A percentile compares a stretch with the other conserved stretches of the same genome.
Conservation (phyloP, 202 grass and related monocot species). For the Hordeum pubiflorum region DNA sequence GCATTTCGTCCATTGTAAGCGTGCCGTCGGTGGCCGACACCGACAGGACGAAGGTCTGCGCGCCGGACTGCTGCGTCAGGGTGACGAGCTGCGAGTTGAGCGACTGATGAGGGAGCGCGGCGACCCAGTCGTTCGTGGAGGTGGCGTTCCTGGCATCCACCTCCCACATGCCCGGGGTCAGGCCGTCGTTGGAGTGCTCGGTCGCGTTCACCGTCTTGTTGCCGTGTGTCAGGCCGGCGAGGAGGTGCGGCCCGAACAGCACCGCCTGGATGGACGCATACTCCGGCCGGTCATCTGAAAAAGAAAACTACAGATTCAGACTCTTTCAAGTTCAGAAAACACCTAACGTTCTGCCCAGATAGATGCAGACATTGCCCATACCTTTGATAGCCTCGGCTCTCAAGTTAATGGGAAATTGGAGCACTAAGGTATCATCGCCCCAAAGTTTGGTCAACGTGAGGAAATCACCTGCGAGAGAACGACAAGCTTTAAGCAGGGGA, state of each 20-base stretch:
- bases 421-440: conserved; percentile 34
- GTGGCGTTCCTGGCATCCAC: conserved; percentile 14
- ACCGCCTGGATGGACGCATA: conserved; percentile 47
- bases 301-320: background rate
- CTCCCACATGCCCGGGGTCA: conserved; percentile 39
- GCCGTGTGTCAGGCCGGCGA: conserved; percentile 46
- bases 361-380: background rate
- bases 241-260: conserved; percentile 53
- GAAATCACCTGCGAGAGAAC: conserved; percentile 40
- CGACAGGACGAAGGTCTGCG: conserved; percentile 26
- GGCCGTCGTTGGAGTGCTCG: conserved; percentile 33
- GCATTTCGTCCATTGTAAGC: conserved; percentile 35
- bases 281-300: conserved; percentile 46
- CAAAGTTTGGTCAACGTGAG: conserved; percentile 42
- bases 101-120: conserved; percentile 6
- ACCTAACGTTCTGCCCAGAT: background rate
- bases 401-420: conserved; percentile 41
- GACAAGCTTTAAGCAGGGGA: background rate
- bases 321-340: background rate
- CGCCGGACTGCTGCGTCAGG: conserved; percentile 26
- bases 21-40: conserved; percentile 31
- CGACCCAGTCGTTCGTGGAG: conserved; percentile 34
- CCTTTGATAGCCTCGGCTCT: conserved; percentile 60
- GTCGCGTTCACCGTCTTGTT: conserved; percentile 20
- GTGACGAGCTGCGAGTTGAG: conserved; percentile 43